A percentile compares a stretch with the other conserved stretches of the same genome.
phyloP scores from a whole-genome alignment of 2,329 filamentous ascomycete species.

The Pseudocercospora macadamiae region DNA sequence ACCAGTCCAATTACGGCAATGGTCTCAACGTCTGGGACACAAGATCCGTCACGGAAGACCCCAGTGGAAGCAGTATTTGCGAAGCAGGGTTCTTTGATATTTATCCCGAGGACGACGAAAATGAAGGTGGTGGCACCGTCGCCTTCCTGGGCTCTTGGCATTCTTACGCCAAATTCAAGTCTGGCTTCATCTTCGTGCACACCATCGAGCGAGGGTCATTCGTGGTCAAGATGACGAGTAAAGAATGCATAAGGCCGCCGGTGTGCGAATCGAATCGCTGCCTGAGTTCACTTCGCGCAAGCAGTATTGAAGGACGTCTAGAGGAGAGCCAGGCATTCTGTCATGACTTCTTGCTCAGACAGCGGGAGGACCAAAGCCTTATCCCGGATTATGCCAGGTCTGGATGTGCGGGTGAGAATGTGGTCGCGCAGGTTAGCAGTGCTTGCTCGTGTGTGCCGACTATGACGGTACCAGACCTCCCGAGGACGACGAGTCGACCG shows the following conservation, averaged over 20 bases:
- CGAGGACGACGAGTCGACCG: constrained; percentile 24
- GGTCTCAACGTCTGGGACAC: constrained; percentile 42
- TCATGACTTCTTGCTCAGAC: constrained; percentile 19
- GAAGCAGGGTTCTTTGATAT: constrained; percentile 56
- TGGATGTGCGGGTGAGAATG: constrained; percentile 21
- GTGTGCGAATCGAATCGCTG: constrained; percentile 24
- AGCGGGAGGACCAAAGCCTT: constrained; percentile 21
- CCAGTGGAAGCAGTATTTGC: constrained; percentile 48
- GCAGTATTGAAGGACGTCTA: constrained; percentile 19
- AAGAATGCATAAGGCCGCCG: constrained; percentile 21
- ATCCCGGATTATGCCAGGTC: constrained; percentile 24
- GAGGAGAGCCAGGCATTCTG: constrained; percentile 27
- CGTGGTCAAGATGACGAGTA: constrained; percentile 45
- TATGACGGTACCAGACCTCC: constrained; percentile 24
- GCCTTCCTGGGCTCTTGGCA: constrained; percentile 49
- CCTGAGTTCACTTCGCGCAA: constrained; percentile 17
- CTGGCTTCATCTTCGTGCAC: constrained; percentile 55
- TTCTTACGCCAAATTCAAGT: constrained; percentile 54
- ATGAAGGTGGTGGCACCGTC: constrained; percentile 41
- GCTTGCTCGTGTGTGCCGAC: constrained; percentile 29
- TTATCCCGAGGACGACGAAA: constrained; percentile 54
- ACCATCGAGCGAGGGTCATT: constrained; percentile 57
- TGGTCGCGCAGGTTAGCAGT: constrained; percentile 24
- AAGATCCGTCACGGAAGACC: constrained; percentile 44
- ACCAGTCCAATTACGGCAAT: constrained; percentile 44